phyloP scores from a whole-genome alignment of 2,329 filamentous ascomycete species.

The Orbilia blumenaviensis region DNA sequence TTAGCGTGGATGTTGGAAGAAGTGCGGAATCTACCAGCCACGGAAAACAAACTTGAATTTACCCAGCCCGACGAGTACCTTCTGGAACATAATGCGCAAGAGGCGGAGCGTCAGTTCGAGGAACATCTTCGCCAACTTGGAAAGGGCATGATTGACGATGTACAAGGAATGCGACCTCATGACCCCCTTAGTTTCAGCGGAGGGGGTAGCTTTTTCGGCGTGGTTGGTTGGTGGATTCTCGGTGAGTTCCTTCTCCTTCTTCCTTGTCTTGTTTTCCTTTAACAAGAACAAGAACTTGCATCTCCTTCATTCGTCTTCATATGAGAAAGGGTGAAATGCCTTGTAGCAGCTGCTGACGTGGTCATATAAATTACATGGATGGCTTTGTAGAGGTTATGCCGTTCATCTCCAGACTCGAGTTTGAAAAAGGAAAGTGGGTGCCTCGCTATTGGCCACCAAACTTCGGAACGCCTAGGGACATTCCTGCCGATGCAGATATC shows the following conservation, averaged over 20 bases:
- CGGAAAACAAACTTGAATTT: conserved; percentile 51
- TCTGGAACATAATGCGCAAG: conserved; percentile 15
- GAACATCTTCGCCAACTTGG: conserved; percentile 44
- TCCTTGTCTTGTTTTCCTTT: neutral
- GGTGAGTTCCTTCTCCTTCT: conserved; percentile 52
- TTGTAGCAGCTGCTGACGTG: conserved; percentile 37
- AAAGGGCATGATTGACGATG: conserved; percentile 41
- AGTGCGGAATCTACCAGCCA: conserved; percentile 58
- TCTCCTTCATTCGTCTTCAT: neutral
- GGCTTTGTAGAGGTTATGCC: conserved; percentile 59
- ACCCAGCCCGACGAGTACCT: conserved; percentile 44
- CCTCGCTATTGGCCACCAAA: conserved; percentile 60
- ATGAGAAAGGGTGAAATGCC: neutral
- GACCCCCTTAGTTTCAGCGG: conserved; percentile 60
- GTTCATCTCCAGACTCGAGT: conserved; percentile 60
- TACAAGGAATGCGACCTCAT: conserved; percentile 57
- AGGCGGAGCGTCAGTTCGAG: conserved; percentile 37
- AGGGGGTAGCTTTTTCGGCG: conserved; percentile 57
- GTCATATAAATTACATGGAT: neutral
- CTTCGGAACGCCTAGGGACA: conserved; percentile 59
- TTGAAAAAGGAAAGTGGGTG: conserved; percentile 60
- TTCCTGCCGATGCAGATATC: conserved; percentile 59
- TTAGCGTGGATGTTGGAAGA: conserved; percentile 68
- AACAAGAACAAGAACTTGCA: neutral
- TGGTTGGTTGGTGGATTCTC: conserved; percentile 60